phyloP scores from a whole-genome alignment of 768 basidiomycete genomes.

The Amanita phalloides region DNA sequence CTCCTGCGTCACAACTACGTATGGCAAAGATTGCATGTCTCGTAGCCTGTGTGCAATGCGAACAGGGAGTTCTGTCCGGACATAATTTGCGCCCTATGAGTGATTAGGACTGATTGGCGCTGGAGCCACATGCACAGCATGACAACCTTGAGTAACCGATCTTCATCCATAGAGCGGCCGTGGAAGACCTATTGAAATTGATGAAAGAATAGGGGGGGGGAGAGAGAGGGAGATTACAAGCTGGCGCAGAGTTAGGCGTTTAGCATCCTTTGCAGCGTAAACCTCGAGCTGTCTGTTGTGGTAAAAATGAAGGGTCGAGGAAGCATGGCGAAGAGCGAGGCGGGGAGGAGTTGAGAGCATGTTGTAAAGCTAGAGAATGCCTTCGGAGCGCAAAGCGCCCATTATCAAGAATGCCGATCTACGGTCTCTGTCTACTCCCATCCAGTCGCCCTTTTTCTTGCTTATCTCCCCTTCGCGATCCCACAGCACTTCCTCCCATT shows the following conservation, averaged over 20 bases:
- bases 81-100: constrained; percentile 79
- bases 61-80: constrained; percentile 80
- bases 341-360: not conserved
- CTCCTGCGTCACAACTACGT: constrained; percentile 80
- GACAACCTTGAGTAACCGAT: constrained; percentile 63
- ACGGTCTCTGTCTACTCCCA: constrained; percentile 68
- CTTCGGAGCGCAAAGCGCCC: constrained; percentile 65
- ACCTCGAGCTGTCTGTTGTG: constrained; percentile 75
- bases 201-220: not conserved
- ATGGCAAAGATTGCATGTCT: constrained; percentile 80
- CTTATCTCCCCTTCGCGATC: constrained; percentile 55
- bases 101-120: not conserved
- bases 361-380: constrained; percentile 31
- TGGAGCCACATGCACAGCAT: not conserved
- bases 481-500: constrained; percentile 78
- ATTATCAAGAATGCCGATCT: constrained; percentile 73
- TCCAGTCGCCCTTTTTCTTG: constrained; percentile 57
- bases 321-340: not conserved
- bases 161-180: constrained; percentile 73
- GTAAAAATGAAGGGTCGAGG: constrained; percentile 52
- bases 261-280: constrained; percentile 66
- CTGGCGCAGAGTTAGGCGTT: constrained; percentile 67
- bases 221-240: constrained; percentile 35
- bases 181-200: constrained; percentile 54
- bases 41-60: constrained; percentile 81